Percentiles rank a stretch among this genome's conserved stretches.
Conservation (phyloP, 2,329 filamentous ascomycete species). For the Amesomyces nigricolor region DNA sequence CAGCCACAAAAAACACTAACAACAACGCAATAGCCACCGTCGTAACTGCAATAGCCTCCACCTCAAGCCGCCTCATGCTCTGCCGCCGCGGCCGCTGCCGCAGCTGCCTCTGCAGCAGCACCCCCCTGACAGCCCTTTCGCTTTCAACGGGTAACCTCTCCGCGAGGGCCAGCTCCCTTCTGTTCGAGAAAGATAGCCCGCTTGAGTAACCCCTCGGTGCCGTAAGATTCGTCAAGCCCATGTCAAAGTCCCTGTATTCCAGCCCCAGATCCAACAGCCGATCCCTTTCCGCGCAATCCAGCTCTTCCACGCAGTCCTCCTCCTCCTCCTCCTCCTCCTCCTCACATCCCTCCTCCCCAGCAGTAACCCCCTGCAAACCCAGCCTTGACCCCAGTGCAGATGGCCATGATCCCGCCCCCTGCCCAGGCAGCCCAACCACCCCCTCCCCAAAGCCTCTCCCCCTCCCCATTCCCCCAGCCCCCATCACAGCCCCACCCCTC, state of each 20-base stretch:
- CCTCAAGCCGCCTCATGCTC: conserved; percentile 11
- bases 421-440: no score
- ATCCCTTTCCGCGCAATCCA: no score
- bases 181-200: no score
- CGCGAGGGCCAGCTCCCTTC: no score
- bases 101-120: background rate
- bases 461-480: background rate
- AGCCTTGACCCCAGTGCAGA: no score
- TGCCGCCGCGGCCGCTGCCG: background rate
- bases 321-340: no score
- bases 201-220: no score
- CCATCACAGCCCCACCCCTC: conserved; percentile 5
- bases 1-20: conserved; percentile 19
- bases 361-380: no score
- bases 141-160: background rate
- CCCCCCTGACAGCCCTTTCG: background rate
- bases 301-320: no score
- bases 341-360: no score
- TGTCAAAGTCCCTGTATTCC: background rate
- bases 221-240: background rate
- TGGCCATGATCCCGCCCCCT: no score
- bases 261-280: background rate
- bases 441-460: no score
- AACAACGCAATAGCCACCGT: conserved; percentile 13
- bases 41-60: conserved; percentile 11